Conservation (phyloP, 164 flowering plant species). For the Tetracentron sinense region DNA sequence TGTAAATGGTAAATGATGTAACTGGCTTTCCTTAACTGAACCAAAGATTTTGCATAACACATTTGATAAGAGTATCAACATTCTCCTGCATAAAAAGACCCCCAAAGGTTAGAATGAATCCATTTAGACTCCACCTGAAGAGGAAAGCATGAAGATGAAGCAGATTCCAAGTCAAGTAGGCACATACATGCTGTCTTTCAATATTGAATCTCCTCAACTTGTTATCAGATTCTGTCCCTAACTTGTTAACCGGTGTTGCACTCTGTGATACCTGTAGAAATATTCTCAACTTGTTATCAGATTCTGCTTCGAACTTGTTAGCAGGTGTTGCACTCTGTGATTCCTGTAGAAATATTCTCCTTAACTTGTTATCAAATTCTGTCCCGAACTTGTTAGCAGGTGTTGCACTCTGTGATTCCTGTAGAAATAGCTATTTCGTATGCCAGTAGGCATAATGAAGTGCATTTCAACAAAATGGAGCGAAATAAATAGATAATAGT, state of each 20-base stretch:
- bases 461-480: not conserved
- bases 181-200: slow-evolving; percentile 82
- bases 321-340: too few relatives aligned
- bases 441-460: not conserved
- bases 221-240: slow-evolving; percentile 52
- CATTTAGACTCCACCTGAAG: not conserved
- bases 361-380: too few relatives aligned
- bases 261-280: too few relatives aligned
- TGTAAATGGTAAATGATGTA: slow-evolving; percentile 63
- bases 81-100: slow-evolving; percentile 54
- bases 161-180: not conserved
- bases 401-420: too few relatives aligned
- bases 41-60: slow-evolving; percentile 75
- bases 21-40: slow-evolving; percentile 72
- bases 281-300: too few relatives aligned
- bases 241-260: slow-evolving; percentile 45
- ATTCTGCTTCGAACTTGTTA: too few relatives aligned
- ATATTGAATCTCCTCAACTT: slow-evolving; percentile 53
- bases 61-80: slow-evolving; percentile 81
- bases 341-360: too few relatives aligned
- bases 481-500: not conserved
- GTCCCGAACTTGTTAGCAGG: too few relatives aligned
- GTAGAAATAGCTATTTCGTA: slow-evolving; percentile 20
- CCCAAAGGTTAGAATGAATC: slow-evolving; percentile 4
- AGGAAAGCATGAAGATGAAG: slow-evolving; percentile 7